phyloP scores from a whole-genome alignment of 441 rosid species.

The Jatropha multifida region DNA sequence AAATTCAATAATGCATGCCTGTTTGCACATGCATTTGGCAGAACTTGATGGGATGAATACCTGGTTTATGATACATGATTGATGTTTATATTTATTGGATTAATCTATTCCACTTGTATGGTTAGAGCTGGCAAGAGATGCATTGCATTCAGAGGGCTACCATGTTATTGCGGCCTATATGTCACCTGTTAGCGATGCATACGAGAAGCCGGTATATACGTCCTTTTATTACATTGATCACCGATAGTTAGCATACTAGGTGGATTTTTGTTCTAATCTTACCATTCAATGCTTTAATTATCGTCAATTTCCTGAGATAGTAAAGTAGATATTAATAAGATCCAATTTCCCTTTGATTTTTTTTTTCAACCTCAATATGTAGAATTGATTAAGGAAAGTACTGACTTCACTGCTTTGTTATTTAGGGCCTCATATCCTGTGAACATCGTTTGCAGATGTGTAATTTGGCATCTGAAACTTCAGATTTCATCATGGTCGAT shows the following conservation, averaged over 20 bases:
- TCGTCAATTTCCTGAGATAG: neutral
- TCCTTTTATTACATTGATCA: neutral
- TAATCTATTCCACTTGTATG: conserved; percentile 19
- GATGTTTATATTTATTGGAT: neutral
- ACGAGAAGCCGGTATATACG: conserved; percentile 59
- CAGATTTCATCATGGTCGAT: conserved; percentile 90
- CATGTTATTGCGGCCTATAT: conserved; percentile 85
- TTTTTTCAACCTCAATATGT: neutral
- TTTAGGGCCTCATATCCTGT: conserved; percentile 76
- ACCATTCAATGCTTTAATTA: neutral
- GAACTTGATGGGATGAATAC: neutral
- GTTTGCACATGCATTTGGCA: neutral
- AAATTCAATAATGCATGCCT: neutral
- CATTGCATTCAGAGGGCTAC: conserved; percentile 57
- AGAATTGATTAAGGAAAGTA: neutral
- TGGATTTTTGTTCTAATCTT: neutral
- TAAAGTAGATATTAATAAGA: neutral
- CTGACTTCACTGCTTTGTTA: conserved; percentile 13
- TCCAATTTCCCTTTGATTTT: neutral
- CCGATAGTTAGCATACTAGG: neutral
- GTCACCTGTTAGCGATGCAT: conserved; percentile 91
- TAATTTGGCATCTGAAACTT: conserved; percentile 68
- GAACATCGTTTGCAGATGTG: conserved; percentile 73
- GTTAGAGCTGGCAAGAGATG: conserved; percentile 86
- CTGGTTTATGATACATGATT: neutral